A percentile compares a stretch with the other conserved stretches of the same genome.
phyloP scores from a whole-genome alignment of 768 basidiomycete genomes.

The Hericium alpestre region DNA sequence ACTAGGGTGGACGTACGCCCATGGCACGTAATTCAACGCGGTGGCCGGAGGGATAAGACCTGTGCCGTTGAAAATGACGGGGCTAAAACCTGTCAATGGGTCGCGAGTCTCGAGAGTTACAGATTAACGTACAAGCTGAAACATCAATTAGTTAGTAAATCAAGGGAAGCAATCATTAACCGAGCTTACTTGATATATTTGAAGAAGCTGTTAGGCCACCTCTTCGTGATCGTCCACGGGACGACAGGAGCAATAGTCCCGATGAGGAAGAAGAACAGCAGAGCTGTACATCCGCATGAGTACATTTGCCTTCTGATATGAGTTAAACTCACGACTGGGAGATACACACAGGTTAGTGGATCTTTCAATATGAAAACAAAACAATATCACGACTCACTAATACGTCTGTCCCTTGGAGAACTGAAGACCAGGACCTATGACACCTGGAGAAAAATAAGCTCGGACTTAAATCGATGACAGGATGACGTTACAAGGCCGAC shows the following conservation, averaged over 20 bases:
- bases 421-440: constrained; percentile 55
- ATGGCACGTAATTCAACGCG: constrained; percentile 29
- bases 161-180: background rate
- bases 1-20: constrained; percentile 10
- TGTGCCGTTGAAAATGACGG: constrained; percentile 31
- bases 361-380: background rate
- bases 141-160: background rate
- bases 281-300: constrained; percentile 11
- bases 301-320: background rate
- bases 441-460: constrained; percentile 29
- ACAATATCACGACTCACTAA: constrained; percentile 11
- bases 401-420: constrained; percentile 27
- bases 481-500: background rate
- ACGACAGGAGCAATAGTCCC: constrained; percentile 53
- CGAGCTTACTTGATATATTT: constrained; percentile 46
- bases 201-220: constrained; percentile 15
- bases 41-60: constrained; percentile 31
- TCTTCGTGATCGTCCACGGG: constrained; percentile 34
- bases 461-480: background rate
- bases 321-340: background rate
- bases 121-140: constrained; percentile 9
- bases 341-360: background rate
- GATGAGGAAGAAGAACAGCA: constrained; percentile 69
- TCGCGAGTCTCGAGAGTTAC: no score
- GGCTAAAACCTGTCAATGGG: constrained; percentile 13